Conservation (phyloP, 2,329 filamentous ascomycete genomes). For the Colletotrichum limetticola region DNA sequence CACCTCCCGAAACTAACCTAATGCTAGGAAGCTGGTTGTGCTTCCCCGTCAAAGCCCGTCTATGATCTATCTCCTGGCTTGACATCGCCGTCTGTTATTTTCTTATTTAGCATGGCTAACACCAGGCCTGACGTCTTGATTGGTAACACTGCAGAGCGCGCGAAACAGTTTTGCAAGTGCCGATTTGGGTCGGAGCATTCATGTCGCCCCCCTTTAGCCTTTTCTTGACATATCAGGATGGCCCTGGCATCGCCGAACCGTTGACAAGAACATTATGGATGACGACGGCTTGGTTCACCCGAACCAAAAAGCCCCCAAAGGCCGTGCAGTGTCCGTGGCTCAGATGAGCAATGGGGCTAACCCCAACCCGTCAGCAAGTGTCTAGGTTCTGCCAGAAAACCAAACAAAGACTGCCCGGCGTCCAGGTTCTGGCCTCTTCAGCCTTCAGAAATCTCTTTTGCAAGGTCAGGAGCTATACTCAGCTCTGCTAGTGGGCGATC, state of each 20-base stretch:
- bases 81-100: neutral
- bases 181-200: neutral
- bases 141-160: neutral
- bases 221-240: neutral
- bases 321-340: neutral
- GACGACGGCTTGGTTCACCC: neutral
- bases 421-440: conserved; percentile 1
- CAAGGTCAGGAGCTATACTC: neutral
- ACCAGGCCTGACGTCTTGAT: neutral
- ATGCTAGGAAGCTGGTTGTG: neutral
- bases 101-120: neutral
- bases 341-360: conserved; percentile 6
- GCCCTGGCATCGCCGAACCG: conserved; percentile 1
- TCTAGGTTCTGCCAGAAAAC: neutral
- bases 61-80: neutral
- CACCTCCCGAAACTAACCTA: neutral
- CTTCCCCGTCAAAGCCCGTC: conserved; percentile 8
- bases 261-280: neutral
- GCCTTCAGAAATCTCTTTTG: neutral
- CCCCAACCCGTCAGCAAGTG: neutral
- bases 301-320: neutral
- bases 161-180: neutral
- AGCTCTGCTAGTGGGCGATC: neutral
- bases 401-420: conserved; percentile 12
- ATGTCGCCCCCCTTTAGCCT: neutral